phyloP scores from a whole-genome alignment of 495 filamentous ascomycete genomes.

The Monascus purpureus region DNA sequence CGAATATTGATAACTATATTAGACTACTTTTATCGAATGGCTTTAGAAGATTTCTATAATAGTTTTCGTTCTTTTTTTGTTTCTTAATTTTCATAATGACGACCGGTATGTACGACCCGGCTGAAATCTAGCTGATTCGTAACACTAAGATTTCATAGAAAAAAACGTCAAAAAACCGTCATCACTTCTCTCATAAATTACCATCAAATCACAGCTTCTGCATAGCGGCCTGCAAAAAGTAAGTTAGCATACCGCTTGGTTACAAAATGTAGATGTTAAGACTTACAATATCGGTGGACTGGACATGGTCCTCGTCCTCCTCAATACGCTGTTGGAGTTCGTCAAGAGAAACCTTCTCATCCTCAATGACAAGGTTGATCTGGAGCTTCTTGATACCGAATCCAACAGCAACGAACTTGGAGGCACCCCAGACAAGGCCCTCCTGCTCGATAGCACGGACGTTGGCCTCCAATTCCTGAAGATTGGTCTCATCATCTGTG shows the following conservation, averaged over 20 bases:
- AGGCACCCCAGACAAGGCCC: constrained; percentile 90
- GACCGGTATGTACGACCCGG: constrained; percentile 3
- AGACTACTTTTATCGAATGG: too few relatives aligned
- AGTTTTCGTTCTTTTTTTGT: not conserved
- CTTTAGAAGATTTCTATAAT: too few relatives aligned
- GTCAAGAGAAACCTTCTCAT: constrained; percentile 82
- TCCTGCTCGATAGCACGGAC: constrained; percentile 85
- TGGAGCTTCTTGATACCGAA: constrained; percentile 99
- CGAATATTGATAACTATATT: too few relatives aligned
- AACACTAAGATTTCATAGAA: constrained; percentile 10
- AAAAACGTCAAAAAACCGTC: constrained; percentile 26
- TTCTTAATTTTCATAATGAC: constrained; percentile 8
- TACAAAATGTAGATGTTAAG: constrained; percentile 4
- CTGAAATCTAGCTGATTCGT: constrained; percentile 12
- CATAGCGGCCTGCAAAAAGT: constrained; percentile 51
- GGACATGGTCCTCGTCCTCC: constrained; percentile 89
- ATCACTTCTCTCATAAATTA: constrained; percentile 27
- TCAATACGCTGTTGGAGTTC: constrained; percentile 82
- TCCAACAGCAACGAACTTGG: constrained; percentile 75
- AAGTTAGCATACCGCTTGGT: constrained; percentile 7
- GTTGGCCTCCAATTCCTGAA: constrained; percentile 63
- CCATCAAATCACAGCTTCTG: constrained; percentile 64
- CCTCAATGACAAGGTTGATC: constrained; percentile 95
- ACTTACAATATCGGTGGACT: constrained; percentile 80
- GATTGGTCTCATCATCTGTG: constrained; percentile 83